Evolutionary conservation across 441 rosid genomes (phyloP), one percentile per base, ranked within the genome.

Genomic region (Populus hybrid): DNA sequence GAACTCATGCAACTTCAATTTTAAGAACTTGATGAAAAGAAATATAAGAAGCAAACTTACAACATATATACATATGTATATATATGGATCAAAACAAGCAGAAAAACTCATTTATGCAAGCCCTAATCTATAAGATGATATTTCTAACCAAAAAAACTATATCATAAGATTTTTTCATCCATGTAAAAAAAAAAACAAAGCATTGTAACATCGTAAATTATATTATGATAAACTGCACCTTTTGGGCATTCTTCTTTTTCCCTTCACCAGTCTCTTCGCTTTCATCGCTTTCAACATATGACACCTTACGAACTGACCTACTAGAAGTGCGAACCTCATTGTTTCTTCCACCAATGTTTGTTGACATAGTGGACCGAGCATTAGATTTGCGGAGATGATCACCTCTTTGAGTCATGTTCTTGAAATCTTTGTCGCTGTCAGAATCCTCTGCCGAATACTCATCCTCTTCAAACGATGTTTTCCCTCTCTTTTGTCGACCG

Each of bases 221-320:
- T 69, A 46, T 38, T 26, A 74, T 69, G 21, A 76, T 40, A 76
- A 65, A 78, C 61, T 61, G 76, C 85, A 97, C 99, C 98, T 93
- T 93, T 73, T 82, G 97, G 24, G 80, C 69, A 82, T 90, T 97
- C 82, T 82, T 94, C 83, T 92, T 97, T 86, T 82, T 93, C 78
- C 88, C 89, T 82, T 93, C 98, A 85, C 92, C 98, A 75, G 82
- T 79, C 76, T 92, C 98, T 88, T 97, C 99, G 83, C 98, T 97
- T 86, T 91, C 99, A 69, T 97, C 99, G 83, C 98, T 97, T 89
- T 97, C 99, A 75, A 89, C 98, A 89, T 97, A 97, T 40, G 99
- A 97, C 57, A 97, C 98, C 88, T 94, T 97, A 75, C 97, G 93
- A 79, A 90, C 91, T 59, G 98, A 89, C 87, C 99, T 87, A 82